Base-by-base conservation (phyloP, 1,284 basidiomycete genomes). In the Heterobasidion irregulare region DNA sequence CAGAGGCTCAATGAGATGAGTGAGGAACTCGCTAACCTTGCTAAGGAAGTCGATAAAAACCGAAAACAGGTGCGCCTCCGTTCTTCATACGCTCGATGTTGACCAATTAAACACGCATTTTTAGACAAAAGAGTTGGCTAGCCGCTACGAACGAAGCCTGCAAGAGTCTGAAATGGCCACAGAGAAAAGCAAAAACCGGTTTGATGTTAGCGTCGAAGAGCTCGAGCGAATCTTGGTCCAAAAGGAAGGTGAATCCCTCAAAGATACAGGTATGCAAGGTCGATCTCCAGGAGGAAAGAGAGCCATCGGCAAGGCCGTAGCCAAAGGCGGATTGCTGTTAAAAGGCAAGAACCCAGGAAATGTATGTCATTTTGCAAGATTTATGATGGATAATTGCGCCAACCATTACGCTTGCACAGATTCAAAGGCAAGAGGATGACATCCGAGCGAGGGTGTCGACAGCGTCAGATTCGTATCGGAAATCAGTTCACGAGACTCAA, bases 311-410 rank as follows among this genome's bases (percentile, higher is more conserved):
- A 92, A 86, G 68, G 94, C 95, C 3, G 94, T 98, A 44, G 88
- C 89, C 19, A 98, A 96, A 66, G 92, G 94, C 12, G 92, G 92
- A 0, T 68, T 94, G 57, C 75, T 97, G 54, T 79, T 98, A 64
- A 99, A 98, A 69, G 92, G 92, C 35, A 95, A 92, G 73, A 97
- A 94, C 64, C 91, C 94, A 1, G 91, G 87, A 58, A 94, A 94
- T 68, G 90, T 90, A 53, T 47, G 79, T 70, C 54, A 53, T 46
- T 19, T n/a, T 15, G 19, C 10, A 41, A 41, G n/a, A 10, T n/a
- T 12, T 41, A n/a, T n/a, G n/a, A 6, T 41, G n/a, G n/a, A 12
- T 1, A 10, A 41, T 34, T 50, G 48, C 56, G 53, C 32, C 36
- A 38, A 53, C 53, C 3, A 8, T 54, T 61, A 63, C 55, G 26